Percentiles rank a stretch among this genome's conserved stretches.
phyloP scores from a whole-genome alignment of 306 rosid species.

The Quercus wislizeni region DNA sequence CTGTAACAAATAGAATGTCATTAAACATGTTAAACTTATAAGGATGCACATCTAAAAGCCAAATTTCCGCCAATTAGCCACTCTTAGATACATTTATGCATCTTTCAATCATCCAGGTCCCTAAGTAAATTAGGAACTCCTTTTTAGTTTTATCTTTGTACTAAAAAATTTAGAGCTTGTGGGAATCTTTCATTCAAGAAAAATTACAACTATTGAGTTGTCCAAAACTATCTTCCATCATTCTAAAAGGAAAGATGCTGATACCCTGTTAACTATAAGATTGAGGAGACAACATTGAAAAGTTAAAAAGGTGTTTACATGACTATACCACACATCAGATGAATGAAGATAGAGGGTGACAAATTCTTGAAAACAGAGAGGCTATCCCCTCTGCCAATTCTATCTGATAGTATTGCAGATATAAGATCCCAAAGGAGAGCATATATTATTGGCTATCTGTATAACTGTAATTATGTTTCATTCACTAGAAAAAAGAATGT shows the following conservation, averaged over 20 bases:
- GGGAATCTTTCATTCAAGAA: not conserved
- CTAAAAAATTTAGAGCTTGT: not conserved
- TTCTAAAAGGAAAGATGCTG: not conserved
- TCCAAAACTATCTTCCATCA: not conserved
- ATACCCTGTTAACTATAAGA: not conserved
- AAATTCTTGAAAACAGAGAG: not conserved
- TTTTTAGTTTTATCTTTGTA: not conserved
- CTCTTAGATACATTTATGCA: not conserved
- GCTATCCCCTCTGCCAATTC: not conserved
- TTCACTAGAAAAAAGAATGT: not conserved
- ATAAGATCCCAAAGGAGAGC: not conserved
- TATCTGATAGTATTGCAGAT: not conserved
- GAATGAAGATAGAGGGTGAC: not conserved
- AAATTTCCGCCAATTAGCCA: not conserved
- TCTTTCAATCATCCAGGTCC: not conserved
- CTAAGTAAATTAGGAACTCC: slow-evolving; percentile 8
- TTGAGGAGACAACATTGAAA: not conserved
- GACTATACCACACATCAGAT: not conserved
- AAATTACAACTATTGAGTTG: not conserved
- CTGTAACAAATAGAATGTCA: too few relatives aligned
- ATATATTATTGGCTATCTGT: not conserved
- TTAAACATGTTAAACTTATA: slow-evolving; percentile 16
- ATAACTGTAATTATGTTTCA: not conserved
- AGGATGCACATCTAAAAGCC: not conserved
- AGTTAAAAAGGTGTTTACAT: not conserved